Evolutionary conservation across 495 filamentous ascomycete genomes (phyloP), one percentile per base, ranked within the genome.

Genomic region (Xylaria palmicola): DNA sequence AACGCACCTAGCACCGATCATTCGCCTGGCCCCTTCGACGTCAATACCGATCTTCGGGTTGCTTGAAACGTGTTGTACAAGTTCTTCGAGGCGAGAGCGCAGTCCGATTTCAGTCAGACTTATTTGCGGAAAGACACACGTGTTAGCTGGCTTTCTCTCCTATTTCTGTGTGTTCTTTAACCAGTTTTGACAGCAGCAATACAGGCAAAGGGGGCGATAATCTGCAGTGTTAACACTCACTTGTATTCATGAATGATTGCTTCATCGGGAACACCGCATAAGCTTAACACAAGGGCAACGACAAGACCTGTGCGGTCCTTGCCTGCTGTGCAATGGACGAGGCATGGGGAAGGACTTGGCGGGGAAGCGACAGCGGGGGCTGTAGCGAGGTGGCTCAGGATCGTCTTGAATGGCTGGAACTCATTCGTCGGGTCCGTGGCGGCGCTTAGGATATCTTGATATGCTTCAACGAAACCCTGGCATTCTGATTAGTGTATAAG

Each of bases 231-330:
- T n/a, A 34, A 27, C 30, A 55, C 59, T 61, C 39, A 61, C 59
- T 24, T 54, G 68, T 89, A 90, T 68, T 89, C 87, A 40, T 82
- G 68, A 7, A 83, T 82, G 32, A 90, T 77, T n/a, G 74, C 59
- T 15, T 83, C 77, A 64, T 87, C 80, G 0, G 74, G 60, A 0
- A 85, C 79, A 24, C 84, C 84, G 49, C 79, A 85, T 9, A 90
- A 71, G 43, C 77, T 71, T 7, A 90, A 73, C 22, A 89, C 65
- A 8, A 90, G 60, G 22, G 85, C 87, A 57, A 79, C 77, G 41
- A 89, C 67, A 2, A 89, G 75, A 10, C 88, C 87, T 1, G 87
- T 90, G 41, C 87, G 75, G 69, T 87, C 85, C 65, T 87, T 87
- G 0, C 85, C 85, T 15, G 81, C 83, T 13, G 82, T 83, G 67